Conservation (phyloP, 2,329 filamentous ascomycete genomes). For the Orbilia quercus region DNA sequence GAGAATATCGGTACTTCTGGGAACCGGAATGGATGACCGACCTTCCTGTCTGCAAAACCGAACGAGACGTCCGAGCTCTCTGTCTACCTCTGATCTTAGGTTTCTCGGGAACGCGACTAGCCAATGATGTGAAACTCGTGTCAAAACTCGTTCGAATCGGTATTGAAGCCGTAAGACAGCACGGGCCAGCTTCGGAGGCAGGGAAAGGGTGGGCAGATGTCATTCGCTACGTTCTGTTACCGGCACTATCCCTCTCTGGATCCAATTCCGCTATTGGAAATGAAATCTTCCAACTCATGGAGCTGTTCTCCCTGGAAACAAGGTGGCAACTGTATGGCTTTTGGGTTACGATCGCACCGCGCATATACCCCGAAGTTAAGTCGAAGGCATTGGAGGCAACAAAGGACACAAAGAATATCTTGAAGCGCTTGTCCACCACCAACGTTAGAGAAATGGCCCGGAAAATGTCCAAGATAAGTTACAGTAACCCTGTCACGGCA, state of each 20-base stretch:
- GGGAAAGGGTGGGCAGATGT: slow-evolving; percentile 82
- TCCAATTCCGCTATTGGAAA: slow-evolving; percentile 85
- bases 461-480: slow-evolving; percentile 89
- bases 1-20: slow-evolving; percentile 91
- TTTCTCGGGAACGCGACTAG: slow-evolving; percentile 88
- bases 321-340: slow-evolving; percentile 92
- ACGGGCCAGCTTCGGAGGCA: slow-evolving; percentile 48
- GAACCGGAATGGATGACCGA: slow-evolving; percentile 92
- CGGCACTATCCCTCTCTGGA: slow-evolving; percentile 85
- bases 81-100: slow-evolving; percentile 82
- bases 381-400: slow-evolving; percentile 80
- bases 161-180: slow-evolving; percentile 72
- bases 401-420: slow-evolving; percentile 81
- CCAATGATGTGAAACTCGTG: slow-evolving; percentile 80
- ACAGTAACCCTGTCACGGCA: slow-evolving; percentile 88
- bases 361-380: slow-evolving; percentile 77
- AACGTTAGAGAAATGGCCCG: slow-evolving; percentile 88
- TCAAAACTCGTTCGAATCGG: slow-evolving; percentile 89
- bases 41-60: slow-evolving; percentile 85
- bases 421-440: slow-evolving; percentile 89
- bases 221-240: slow-evolving; percentile 83
- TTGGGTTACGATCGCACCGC: slow-evolving; percentile 79
- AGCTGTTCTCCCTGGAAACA: slow-evolving; percentile 77
- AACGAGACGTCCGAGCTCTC: slow-evolving; percentile 76
- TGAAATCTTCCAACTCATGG: slow-evolving; percentile 85